Evolutionary conservation across 345 rosid species (phyloP).

Genomic region (Citrus maxima): DNA sequence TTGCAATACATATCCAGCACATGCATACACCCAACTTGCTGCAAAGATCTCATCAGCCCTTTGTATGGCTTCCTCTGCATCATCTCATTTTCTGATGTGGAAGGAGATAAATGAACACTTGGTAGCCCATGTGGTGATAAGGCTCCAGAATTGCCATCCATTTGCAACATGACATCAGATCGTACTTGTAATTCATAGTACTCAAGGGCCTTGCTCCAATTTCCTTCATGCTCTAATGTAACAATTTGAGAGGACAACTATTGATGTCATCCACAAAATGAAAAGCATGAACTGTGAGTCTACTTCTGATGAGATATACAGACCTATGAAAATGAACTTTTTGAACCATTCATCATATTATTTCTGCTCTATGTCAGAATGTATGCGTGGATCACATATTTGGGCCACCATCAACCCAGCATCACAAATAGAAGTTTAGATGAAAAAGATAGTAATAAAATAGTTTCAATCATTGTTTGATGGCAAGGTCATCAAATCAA

Average conservation of each 20-base stretch:
- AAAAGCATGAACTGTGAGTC: constrained; percentile 14
- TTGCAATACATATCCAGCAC: constrained; percentile 83
- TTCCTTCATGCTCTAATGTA: constrained; percentile 94
- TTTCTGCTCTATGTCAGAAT: background rate
- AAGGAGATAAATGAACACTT: constrained; percentile 22
- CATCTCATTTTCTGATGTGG: constrained; percentile 41
- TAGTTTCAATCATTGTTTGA: background rate
- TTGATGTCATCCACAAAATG: constrained; percentile 24
- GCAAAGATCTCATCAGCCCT: constrained; percentile 88
- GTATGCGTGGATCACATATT: background rate
- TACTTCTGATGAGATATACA: background rate
- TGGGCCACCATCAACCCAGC: background rate
- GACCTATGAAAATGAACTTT: background rate
- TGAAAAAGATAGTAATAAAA: background rate
- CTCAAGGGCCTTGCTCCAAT: constrained; percentile 95
- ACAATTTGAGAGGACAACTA: constrained; percentile 87
- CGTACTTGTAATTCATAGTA: constrained; percentile 90
- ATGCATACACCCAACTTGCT: constrained; percentile 90
- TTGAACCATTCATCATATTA: background rate
- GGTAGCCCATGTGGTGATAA: constrained; percentile 29
- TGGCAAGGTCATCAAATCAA: background rate
- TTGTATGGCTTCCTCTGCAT: constrained; percentile 66
- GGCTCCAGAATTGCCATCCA: constrained; percentile 34
- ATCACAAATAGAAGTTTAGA: background rate
- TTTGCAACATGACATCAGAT: constrained; percentile 43